Percentiles rank a stretch among this genome's conserved stretches.
phyloP scores from a whole-genome alignment of 352 stramenopile species.

The Phytophthora foliorum region DNA sequence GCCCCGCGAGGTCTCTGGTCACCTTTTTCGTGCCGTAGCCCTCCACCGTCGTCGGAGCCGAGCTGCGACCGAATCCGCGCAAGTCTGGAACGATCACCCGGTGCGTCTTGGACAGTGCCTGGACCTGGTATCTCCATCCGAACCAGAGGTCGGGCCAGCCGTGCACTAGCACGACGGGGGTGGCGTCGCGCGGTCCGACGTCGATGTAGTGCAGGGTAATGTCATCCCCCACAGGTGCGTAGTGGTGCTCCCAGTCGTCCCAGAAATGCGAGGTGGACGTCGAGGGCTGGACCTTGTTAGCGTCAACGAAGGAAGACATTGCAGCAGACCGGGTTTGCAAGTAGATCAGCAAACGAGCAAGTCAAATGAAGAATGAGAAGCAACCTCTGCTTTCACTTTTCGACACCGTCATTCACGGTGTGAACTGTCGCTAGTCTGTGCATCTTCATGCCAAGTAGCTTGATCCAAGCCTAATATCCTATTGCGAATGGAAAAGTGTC shows the following conservation, averaged over 20 bases:
- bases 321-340: background rate
- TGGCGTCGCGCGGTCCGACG: conserved; percentile 55
- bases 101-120: conserved; percentile 54
- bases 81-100: conserved; percentile 67
- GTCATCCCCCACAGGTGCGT: conserved; percentile 36
- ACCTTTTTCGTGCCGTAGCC: conserved; percentile 68
- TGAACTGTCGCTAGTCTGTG: background rate
- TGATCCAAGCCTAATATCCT: conserved; percentile 11
- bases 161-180: conserved; percentile 71
- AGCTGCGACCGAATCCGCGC: conserved; percentile 69
- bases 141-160: conserved; percentile 82
- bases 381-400: background rate
- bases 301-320: conserved; percentile 9
- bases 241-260: conserved; percentile 47
- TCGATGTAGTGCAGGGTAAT: conserved; percentile 73
- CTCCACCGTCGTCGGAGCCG: conserved; percentile 46
- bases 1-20: conserved; percentile 47
- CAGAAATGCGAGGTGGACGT: conserved; percentile 17
- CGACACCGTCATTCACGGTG: conserved; percentile 9
- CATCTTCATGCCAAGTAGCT: background rate
- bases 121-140: conserved; percentile 74
- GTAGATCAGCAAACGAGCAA: background rate
- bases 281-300: background rate
- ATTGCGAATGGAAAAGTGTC: conserved; percentile 19
- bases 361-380: conserved; percentile 17